Conservation (phyloP, 225 moss, liverwort and hornwort genomes). For the Pseudisothecium myosuroides region DNA sequence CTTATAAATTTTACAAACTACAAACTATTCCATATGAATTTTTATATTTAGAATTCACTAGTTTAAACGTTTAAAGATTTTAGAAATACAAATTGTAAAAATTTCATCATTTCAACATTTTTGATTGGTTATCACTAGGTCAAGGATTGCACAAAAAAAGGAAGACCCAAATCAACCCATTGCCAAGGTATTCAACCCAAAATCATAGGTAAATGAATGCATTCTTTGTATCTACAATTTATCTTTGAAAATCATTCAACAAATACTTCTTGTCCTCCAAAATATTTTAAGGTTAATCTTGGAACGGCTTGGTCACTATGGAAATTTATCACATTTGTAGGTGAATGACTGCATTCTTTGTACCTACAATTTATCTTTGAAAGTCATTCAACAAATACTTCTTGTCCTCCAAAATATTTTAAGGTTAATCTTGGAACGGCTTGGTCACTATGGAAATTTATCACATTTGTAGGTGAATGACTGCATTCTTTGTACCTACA, state of each 20-base stretch:
- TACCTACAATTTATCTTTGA: neutral
- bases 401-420: neutral
- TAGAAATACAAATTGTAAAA: neutral
- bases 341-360: neutral
- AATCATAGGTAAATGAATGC: rapidly evolving
- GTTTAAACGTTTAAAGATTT: neutral
- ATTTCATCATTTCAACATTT: neutral
- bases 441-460: rapidly evolving
- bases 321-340: neutral
- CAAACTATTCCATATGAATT: neutral
- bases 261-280: neutral
- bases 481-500: neutral
- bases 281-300: neutral
- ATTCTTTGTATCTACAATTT: neutral
- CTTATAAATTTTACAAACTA: neutral
- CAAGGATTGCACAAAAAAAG: rapidly evolving
- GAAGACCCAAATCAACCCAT: too few relatives aligned
- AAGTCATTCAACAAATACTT: neutral
- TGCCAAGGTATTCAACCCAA: too few relatives aligned
- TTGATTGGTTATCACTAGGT: neutral
- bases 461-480: neutral
- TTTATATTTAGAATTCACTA: neutral
- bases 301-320: too few relatives aligned
- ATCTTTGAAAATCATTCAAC: neutral
- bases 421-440: too few relatives aligned